Conservation (phyloP, 495 filamentous ascomycete genomes). For the Thermothielavioides terrestris region DNA sequence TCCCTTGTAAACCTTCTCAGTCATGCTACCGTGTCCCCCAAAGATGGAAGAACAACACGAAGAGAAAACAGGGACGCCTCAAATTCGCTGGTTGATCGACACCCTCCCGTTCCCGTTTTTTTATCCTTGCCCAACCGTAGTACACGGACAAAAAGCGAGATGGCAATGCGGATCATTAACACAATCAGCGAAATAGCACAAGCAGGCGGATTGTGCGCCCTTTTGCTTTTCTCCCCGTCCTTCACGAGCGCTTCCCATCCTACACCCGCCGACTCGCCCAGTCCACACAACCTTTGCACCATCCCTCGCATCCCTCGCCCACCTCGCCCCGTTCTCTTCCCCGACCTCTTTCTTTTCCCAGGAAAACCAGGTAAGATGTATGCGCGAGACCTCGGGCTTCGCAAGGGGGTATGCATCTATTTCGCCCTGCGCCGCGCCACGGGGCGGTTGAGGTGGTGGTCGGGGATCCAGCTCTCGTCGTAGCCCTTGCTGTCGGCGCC, state of each 20-base stretch:
- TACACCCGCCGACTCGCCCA: neutral
- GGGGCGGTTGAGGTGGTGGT: constrained; percentile 80
- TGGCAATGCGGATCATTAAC: neutral
- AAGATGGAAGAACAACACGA: neutral
- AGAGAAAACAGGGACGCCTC: neutral
- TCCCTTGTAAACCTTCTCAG: too few species aligned
- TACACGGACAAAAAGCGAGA: neutral
- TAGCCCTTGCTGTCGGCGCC: constrained; percentile 55
- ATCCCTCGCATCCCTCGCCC: neutral
- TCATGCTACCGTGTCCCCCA: too few species aligned
- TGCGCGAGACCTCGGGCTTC: neutral
- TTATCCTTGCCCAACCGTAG: neutral
- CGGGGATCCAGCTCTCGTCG: constrained; percentile 95
- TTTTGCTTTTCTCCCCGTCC: neutral
- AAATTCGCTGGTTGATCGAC: neutral
- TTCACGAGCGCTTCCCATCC: neutral
- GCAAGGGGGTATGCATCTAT: constrained; percentile 13
- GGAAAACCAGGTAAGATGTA: neutral
- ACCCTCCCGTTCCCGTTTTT: constrained; percentile 4
- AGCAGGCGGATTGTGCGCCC: neutral
- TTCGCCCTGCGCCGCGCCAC: constrained; percentile 62
- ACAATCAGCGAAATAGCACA: constrained; percentile 6
- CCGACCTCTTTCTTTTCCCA: too few species aligned
- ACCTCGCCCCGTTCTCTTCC: too few species aligned
- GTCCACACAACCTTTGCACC: neutral